Conservation (phyloP, 2,329 filamentous ascomycete species). For the Fusarium verrucosum region DNA sequence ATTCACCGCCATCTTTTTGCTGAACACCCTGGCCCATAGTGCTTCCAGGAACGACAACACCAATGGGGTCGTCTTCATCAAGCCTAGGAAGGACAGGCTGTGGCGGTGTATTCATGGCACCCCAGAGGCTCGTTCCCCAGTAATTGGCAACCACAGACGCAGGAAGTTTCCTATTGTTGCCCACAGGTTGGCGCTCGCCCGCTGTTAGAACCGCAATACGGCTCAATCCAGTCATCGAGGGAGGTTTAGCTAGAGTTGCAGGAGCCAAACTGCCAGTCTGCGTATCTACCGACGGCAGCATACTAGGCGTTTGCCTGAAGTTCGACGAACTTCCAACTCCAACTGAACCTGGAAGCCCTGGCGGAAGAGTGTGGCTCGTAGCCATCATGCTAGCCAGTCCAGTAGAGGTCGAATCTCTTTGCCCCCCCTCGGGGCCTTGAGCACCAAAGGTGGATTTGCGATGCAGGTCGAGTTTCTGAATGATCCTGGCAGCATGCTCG, state of each 20-base stretch:
- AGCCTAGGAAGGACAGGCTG: slow-evolving; percentile 47
- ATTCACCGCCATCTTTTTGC: slow-evolving; percentile 55
- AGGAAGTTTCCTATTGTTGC: slow-evolving; percentile 77
- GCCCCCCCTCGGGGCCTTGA: slow-evolving; percentile 51
- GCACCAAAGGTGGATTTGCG: slow-evolving; percentile 74
- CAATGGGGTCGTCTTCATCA: slow-evolving; percentile 55
- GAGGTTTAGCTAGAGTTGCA: slow-evolving; percentile 82
- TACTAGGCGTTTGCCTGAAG: slow-evolving; percentile 44
- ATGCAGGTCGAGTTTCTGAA: slow-evolving; percentile 90
- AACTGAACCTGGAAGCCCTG: slow-evolving; percentile 59
- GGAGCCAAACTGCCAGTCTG: slow-evolving; percentile 77
- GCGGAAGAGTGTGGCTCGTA: slow-evolving; percentile 81
- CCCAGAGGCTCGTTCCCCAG: slow-evolving; percentile 90
- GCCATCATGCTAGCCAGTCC: slow-evolving; percentile 89
- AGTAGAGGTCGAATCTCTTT: slow-evolving; percentile 54
- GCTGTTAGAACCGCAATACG: slow-evolving; percentile 84
- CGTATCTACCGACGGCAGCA: slow-evolving; percentile 55
- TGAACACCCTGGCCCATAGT: slow-evolving; percentile 46
- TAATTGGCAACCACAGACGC: slow-evolving; percentile 90
- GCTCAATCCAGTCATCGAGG: slow-evolving; percentile 85
- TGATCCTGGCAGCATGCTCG: slow-evolving; percentile 87
- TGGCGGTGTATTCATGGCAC: slow-evolving; percentile 42
- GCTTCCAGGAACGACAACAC: slow-evolving; percentile 51
- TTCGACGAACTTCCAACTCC: slow-evolving; percentile 44
- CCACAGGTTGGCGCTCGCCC: slow-evolving; percentile 75